These are phyloP conservation scores for Fusarium avenaceum DNA, from an alignment of 2,329 filamentous ascomycete genomes.

Conservation along the genomic window DNA sequence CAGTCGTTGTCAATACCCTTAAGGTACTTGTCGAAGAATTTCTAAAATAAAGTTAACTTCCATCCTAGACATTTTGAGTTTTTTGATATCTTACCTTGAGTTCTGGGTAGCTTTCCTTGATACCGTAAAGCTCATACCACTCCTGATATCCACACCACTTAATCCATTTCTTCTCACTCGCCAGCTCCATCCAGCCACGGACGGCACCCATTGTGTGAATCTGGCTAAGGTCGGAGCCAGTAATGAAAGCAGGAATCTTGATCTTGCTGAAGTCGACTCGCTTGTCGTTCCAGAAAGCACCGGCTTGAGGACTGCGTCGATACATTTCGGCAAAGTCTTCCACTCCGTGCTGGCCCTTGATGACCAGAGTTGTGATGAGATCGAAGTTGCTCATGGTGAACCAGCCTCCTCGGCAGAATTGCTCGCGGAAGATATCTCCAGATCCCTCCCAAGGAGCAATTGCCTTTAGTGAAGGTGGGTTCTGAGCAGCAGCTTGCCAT, in stretches of 20 bases:
- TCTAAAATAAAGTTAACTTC: neutral
- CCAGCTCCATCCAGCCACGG: constrained; percentile 39
- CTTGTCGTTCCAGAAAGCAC: constrained; percentile 25
- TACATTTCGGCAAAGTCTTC: constrained; percentile 30
- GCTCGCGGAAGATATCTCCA: constrained; percentile 29
- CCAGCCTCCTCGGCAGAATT: constrained; percentile 20
- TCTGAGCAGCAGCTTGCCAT: constrained; percentile 37
- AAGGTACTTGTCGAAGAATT: constrained; percentile 43
- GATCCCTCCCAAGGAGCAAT: constrained; percentile 36
- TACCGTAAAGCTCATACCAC: constrained; percentile 35
- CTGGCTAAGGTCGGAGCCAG: constrained; percentile 39
- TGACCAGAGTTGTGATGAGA: constrained; percentile 19
- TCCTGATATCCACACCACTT: constrained; percentile 40
- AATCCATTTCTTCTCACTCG: constrained; percentile 41
- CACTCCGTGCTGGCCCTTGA: constrained; percentile 11
- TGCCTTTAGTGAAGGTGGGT: constrained; percentile 32
- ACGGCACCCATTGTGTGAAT: constrained; percentile 46
- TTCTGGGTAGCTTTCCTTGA: constrained; percentile 26
- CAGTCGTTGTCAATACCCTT: constrained; percentile 39
- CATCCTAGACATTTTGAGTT: fast-evolving
- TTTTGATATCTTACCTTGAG: constrained; percentile 1
- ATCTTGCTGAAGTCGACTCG: constrained; percentile 35
- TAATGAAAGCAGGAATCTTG: constrained; percentile 37
- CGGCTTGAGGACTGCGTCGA: constrained; percentile 4
- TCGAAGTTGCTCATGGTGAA: constrained; percentile 26